Conservation (phyloP, 1,284 basidiomycete species). For the Tilletiaria anomala region DNA sequence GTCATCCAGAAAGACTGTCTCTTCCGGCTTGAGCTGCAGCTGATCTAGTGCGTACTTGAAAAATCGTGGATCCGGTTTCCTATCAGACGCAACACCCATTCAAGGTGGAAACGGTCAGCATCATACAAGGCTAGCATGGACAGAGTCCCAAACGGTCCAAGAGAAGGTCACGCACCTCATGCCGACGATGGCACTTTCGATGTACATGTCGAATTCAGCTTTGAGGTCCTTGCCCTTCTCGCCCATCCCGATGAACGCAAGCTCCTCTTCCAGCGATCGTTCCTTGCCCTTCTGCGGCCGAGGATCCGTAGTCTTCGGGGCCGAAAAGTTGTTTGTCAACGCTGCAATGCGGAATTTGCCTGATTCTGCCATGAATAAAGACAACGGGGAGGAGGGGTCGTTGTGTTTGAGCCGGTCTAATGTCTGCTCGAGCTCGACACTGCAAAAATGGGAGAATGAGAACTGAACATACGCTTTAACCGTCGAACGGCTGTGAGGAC, state of each 20-base stretch:
- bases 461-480: too few relatives aligned
- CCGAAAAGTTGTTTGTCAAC: slow-evolving; percentile 39
- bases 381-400: too few relatives aligned
- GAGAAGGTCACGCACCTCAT: slow-evolving; percentile 21
- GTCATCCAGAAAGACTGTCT: slow-evolving; percentile 40
- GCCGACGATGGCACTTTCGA: slow-evolving; percentile 38
- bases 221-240: slow-evolving; percentile 12
- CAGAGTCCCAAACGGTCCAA: too few relatives aligned
- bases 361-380: slow-evolving; percentile 12
- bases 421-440: too few relatives aligned
- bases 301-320: slow-evolving; percentile 12
- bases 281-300: background rate
- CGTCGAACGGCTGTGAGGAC: slow-evolving; percentile 32
- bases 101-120: too few relatives aligned
- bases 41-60: slow-evolving; percentile 34
- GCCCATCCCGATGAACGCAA: slow-evolving; percentile 21
- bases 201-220: slow-evolving; percentile 34
- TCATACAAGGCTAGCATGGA: too few relatives aligned
- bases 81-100: too few relatives aligned
- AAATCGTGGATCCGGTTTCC: slow-evolving; percentile 40
- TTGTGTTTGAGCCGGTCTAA: too few relatives aligned
- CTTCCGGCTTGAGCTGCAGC: slow-evolving; percentile 25
- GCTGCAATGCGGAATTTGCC: slow-evolving; percentile 35
- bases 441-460: too few relatives aligned
- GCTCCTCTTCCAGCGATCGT: slow-evolving; percentile 23